phyloP scores from a whole-genome alignment of 768 basidiomycete genomes.

The Rickenella mellea region DNA sequence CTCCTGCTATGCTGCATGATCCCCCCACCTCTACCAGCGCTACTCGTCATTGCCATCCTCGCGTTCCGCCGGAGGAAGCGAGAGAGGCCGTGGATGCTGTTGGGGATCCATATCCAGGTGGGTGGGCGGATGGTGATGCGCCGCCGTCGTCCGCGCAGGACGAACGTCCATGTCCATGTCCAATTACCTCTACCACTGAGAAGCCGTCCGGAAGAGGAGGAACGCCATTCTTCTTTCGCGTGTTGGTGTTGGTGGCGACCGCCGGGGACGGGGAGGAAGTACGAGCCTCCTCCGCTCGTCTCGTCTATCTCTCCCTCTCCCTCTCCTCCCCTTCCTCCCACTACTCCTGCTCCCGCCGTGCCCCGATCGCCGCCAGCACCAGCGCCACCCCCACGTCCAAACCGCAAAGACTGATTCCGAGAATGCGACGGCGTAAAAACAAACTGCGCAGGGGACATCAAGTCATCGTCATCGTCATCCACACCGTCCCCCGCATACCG shows the following conservation, averaged over 20 bases:
- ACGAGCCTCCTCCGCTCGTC: neutral
- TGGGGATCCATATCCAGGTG: neutral
- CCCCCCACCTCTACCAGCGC: neutral
- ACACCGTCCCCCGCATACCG: too few species aligned
- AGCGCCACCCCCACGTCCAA: too few species aligned
- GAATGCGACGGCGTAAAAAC: neutral
- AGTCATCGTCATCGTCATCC: neutral
- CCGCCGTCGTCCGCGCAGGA: constrained; percentile 42
- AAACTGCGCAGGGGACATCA: neutral
- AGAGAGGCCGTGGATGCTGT: neutral
- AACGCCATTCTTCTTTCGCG: too few species aligned
- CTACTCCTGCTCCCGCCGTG: too few species aligned
- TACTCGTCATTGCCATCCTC: neutral
- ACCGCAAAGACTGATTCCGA: too few species aligned
- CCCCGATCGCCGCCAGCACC: too few species aligned
- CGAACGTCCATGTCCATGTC: constrained; percentile 46
- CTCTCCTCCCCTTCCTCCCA: too few species aligned
- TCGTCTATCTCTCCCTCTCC: neutral
- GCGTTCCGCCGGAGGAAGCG: neutral
- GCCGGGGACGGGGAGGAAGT: neutral
- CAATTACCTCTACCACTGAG: neutral
- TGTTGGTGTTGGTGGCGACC: neutral
- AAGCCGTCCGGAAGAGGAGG: too few species aligned
- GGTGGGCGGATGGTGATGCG: constrained; percentile 33
- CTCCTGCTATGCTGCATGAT: too few species aligned